Percentiles rank a stretch among this genome's conserved stretches.
Evolutionary conservation across 129 eudicot genomes (phyloP).

Genomic region (Logfia minima): DNA sequence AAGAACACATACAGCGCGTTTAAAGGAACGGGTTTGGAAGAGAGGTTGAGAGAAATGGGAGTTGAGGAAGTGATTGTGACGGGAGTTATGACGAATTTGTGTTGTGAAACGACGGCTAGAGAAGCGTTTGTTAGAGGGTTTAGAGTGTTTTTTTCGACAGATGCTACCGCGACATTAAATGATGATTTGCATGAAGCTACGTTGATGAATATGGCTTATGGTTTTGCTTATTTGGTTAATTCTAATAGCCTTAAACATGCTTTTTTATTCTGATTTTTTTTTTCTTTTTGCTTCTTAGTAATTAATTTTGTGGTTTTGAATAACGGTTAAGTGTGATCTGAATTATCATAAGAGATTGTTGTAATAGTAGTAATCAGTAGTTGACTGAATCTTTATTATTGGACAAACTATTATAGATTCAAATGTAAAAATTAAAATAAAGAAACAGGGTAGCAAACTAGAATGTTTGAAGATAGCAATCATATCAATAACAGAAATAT

Average conservation of each 20-base stretch:
- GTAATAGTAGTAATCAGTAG: no score
- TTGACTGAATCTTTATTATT: no score
- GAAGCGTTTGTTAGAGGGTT: conserved; percentile 88
- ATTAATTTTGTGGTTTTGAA: no score
- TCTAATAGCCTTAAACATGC: conserved; percentile 43
- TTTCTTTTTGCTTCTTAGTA: no score
- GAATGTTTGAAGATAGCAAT: no score
- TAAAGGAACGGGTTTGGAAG: conserved; percentile 65
- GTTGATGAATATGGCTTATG: conserved; percentile 81
- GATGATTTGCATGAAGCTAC: conserved; percentile 68
- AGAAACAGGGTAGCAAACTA: no score
- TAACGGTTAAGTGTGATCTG: no score
- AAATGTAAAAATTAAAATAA: no score
- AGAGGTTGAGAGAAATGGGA: conserved; percentile 61
- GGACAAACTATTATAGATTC: no score
- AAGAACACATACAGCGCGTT: conserved; percentile 86
- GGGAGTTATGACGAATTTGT: conserved; percentile 93
- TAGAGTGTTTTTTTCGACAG: conserved; percentile 84
- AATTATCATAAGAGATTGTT: no score
- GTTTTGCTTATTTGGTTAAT: conserved; percentile 86
- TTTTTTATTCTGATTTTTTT: background rate
- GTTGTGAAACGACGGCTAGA: conserved; percentile 92
- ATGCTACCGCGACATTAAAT: conserved; percentile 69
- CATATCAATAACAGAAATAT: no score
- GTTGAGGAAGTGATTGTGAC: conserved; percentile 81